A percentile compares a stretch with the other conserved stretches of the same genome.
Conservation (phyloP, 805 yeast genomes). For the Saturnispora diversa region DNA sequence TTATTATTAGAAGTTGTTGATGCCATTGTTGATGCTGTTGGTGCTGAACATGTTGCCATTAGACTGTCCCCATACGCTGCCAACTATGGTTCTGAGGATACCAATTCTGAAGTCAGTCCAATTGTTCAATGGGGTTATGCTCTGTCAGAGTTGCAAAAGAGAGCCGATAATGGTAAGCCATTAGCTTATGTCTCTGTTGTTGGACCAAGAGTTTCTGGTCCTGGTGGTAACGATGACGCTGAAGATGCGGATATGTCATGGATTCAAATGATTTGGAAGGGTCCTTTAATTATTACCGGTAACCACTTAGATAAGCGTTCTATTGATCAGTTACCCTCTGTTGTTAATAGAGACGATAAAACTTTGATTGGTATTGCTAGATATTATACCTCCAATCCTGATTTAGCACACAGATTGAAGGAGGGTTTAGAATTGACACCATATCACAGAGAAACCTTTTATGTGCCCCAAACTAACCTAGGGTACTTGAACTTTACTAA, state of each 20-base stretch:
- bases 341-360: conserved; percentile 28
- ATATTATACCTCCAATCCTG: conserved; percentile 38
- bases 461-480: conserved; percentile 16
- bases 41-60: conserved; percentile 40
- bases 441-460: conserved; percentile 36
- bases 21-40: conserved; percentile 42
- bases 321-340: conserved; percentile 10
- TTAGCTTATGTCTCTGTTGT: conserved; percentile 24
- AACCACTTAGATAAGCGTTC: conserved; percentile 16
- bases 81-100: conserved; percentile 34
- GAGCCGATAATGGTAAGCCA: conserved; percentile 21
- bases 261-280: conserved; percentile 18
- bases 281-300: conserved; percentile 18
- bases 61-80: conserved; percentile 41
- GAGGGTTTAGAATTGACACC: conserved; percentile 30
- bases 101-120: conserved; percentile 28
- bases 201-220: conserved; percentile 72
- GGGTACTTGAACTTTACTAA: conserved; percentile 12
- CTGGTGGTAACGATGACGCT: conserved; percentile 8
- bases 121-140: conserved; percentile 32
- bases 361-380: conserved; percentile 38
- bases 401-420: conserved; percentile 31
- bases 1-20: conserved; percentile 42
- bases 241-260: conserved; percentile 12
- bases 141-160: conserved; percentile 29